Conservation (phyloP, 768 basidiomycete species). For the Leucocoprinus leucothites region DNA sequence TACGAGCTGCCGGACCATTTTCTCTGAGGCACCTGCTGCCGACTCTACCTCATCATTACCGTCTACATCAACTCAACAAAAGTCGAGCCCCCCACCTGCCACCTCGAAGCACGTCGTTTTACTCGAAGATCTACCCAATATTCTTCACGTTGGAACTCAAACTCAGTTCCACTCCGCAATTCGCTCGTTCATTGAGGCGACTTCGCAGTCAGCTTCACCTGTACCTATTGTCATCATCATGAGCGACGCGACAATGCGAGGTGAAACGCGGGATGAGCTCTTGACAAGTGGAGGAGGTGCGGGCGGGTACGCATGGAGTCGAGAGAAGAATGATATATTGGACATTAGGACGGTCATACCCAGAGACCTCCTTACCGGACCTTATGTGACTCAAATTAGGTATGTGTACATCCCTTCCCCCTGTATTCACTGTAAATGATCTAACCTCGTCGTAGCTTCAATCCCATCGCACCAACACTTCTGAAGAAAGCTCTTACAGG, state of each 20-base stretch:
- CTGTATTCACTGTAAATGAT: constrained; percentile 3
- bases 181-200: constrained; percentile 45
- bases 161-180: constrained; percentile 71
- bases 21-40: constrained; percentile 20
- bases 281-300: constrained; percentile 32
- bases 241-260: constrained; percentile 79
- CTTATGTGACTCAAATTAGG: constrained; percentile 80
- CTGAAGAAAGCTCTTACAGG: constrained; percentile 74
- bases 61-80: constrained; percentile 9
- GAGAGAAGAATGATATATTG: constrained; percentile 42
- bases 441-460: constrained; percentile 56
- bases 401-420: constrained; percentile 32
- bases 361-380: constrained; percentile 61
- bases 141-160: constrained; percentile 70
- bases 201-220: constrained; percentile 27
- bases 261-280: constrained; percentile 55
- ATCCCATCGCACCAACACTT: constrained; percentile 86
- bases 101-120: constrained; percentile 59
- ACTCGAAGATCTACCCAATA: constrained; percentile 89
- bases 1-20: constrained; percentile 54
- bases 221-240: constrained; percentile 80
- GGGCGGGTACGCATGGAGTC: constrained; percentile 31
- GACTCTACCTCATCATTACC: constrained; percentile 13
- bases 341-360: constrained; percentile 71
- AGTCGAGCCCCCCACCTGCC: constrained; percentile 14